Conservation (phyloP, 495 filamentous ascomycete genomes). For the Podospora pseudoanserina region DNA sequence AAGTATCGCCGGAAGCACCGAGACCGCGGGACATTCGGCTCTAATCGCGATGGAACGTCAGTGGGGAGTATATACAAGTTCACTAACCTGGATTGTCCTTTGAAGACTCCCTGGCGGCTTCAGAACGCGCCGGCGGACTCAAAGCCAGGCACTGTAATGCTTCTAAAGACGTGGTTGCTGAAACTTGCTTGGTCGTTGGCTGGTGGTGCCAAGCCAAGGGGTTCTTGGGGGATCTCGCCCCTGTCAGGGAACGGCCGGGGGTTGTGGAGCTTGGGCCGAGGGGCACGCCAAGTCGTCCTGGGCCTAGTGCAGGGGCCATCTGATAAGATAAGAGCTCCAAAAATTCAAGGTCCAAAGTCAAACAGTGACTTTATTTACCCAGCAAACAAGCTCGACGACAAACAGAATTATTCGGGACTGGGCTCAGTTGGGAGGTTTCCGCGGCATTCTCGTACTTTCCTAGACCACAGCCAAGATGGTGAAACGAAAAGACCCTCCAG, state of each 20-base stretch:
- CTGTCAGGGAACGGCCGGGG: not conserved
- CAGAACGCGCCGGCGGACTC: not conserved
- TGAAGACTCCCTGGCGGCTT: not conserved
- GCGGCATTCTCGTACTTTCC: not conserved
- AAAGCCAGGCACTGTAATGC: not conserved
- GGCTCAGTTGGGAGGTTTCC: too few relatives aligned
- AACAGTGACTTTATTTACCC: not conserved
- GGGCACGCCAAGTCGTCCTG: not conserved
- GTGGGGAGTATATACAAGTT: not conserved
- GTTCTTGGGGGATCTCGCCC: not conserved
- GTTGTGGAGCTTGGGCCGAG: conserved; percentile 1
- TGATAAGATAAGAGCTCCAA: conserved; percentile 31
- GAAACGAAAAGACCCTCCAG: conserved; percentile 28
- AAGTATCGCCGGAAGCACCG: not conserved
- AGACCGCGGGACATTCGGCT: not conserved
- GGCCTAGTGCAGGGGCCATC: conserved; percentile 3
- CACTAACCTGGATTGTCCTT: not conserved
- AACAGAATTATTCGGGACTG: not conserved
- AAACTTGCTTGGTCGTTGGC: conserved; percentile 9
- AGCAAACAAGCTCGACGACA: not conserved
- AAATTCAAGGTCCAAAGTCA: conserved; percentile 5
- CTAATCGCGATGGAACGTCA: not conserved
- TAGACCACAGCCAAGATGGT: not conserved
- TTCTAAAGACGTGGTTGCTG: not conserved
- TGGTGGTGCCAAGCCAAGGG: conserved; percentile 6